Percentiles rank a stretch among this genome's conserved stretches.
Evolutionary conservation across 305 asterid species (phyloP).

Genomic region (Galium porrigens): DNA sequence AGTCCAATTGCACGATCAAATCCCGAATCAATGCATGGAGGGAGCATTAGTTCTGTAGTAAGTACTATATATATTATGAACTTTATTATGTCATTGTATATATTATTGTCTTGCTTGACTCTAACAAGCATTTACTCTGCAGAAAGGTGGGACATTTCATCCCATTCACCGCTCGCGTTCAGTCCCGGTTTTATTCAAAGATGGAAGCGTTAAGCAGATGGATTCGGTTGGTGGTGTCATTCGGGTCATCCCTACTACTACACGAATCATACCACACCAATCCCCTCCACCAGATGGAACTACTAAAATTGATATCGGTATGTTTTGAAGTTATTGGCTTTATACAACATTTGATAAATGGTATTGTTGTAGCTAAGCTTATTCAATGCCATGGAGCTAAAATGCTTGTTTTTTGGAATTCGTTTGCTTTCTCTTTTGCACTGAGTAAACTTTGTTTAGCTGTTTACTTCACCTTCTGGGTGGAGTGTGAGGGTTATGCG

Average conservation of each 20-base stretch:
- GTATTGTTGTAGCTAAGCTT: neutral
- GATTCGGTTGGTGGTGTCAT: slow-evolving; percentile 41
- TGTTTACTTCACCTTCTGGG: neutral
- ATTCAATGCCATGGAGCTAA: neutral
- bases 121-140: neutral
- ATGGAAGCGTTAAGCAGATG: slow-evolving; percentile 42
- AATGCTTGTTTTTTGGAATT: too few relatives aligned
- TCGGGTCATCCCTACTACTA: slow-evolving; percentile 61
- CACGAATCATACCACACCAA: slow-evolving; percentile 31
- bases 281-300: slow-evolving; percentile 25
- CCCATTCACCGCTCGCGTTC: slow-evolving; percentile 76
- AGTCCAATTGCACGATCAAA: slow-evolving; percentile 64
- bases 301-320: slow-evolving; percentile 32
- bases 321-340: slow-evolving; percentile 1
- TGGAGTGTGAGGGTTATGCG: too few relatives aligned
- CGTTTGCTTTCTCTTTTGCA: neutral
- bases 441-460: too few relatives aligned
- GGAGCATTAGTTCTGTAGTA: slow-evolving; percentile 34
- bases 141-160: slow-evolving; percentile 37
- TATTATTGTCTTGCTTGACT: neutral
- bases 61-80: slow-evolving; percentile 15
- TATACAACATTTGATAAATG: slow-evolving; percentile 27
- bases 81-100: neutral
- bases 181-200: slow-evolving; percentile 54
- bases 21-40: slow-evolving; percentile 77